Evolutionary conservation across 2,329 filamentous ascomycete species (phyloP).

Genomic region (Alternaria triticina): DNA sequence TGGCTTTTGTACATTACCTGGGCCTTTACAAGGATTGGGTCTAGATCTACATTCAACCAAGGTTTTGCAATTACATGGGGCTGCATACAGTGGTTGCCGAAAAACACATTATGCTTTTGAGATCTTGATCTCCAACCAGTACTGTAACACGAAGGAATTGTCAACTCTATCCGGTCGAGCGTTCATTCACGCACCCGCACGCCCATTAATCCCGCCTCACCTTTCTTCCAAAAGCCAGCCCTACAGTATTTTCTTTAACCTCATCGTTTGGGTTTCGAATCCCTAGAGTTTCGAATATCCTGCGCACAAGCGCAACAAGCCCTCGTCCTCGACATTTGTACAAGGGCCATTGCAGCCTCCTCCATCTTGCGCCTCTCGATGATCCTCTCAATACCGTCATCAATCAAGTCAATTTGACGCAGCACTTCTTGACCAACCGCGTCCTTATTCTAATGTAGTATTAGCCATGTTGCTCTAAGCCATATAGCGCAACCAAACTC

Average conservation of each 20-base stretch:
- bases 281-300: neutral
- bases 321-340: neutral
- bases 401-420: neutral
- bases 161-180: neutral
- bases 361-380: neutral
- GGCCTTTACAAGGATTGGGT: neutral
- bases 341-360: neutral
- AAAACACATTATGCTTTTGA: neutral
- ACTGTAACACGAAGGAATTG: neutral
- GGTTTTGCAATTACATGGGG: neutral
- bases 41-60: neutral
- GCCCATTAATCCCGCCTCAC: neutral
- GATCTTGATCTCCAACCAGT: neutral
- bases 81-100: neutral
- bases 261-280: neutral
- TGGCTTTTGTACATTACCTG: neutral
- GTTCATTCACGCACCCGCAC: neutral
- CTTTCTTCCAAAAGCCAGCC: neutral
- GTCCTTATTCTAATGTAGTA: neutral
- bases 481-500: fast-evolving
- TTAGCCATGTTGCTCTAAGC: neutral
- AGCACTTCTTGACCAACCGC: neutral
- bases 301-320: neutral
- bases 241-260: neutral
- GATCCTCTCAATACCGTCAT: neutral